Evolutionary conservation across 257 asterid genomes (phyloP).

Genomic region (Solanum sitiens): DNA sequence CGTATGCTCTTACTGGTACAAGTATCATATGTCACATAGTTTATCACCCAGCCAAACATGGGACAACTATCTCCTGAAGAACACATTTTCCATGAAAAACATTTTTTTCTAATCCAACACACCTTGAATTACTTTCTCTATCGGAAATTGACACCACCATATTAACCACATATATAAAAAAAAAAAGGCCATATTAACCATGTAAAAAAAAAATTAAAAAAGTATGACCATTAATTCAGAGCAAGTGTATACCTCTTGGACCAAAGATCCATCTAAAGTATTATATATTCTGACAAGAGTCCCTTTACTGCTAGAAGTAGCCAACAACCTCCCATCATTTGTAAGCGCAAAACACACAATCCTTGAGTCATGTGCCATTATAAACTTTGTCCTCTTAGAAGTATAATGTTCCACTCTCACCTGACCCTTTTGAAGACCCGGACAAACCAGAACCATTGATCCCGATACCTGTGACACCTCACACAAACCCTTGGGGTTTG

Average conservation of each 20-base stretch:
- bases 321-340: slow-evolving; percentile 74
- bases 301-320: slow-evolving; percentile 87
- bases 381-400: slow-evolving; percentile 58
- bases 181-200: neutral
- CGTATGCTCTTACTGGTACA: neutral
- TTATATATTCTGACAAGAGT: slow-evolving; percentile 67
- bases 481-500: slow-evolving; percentile 79
- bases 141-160: neutral
- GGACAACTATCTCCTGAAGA: neutral
- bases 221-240: neutral
- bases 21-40: neutral
- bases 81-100: neutral
- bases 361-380: slow-evolving; percentile 76
- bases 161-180: neutral
- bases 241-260: slow-evolving; percentile 57
- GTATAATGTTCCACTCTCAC: slow-evolving; percentile 81
- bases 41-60: neutral
- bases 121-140: neutral
- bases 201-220: neutral
- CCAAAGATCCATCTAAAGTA: slow-evolving; percentile 71
- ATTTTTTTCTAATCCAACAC: neutral
- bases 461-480: slow-evolving; percentile 72
- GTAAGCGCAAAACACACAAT: slow-evolving; percentile 60
- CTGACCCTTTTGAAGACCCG: slow-evolving; percentile 82
- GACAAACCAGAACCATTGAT: slow-evolving; percentile 70